Evolutionary conservation across 2,329 filamentous ascomycete genomes (phyloP).

Genomic region (Penicillium griseofulvum): DNA sequence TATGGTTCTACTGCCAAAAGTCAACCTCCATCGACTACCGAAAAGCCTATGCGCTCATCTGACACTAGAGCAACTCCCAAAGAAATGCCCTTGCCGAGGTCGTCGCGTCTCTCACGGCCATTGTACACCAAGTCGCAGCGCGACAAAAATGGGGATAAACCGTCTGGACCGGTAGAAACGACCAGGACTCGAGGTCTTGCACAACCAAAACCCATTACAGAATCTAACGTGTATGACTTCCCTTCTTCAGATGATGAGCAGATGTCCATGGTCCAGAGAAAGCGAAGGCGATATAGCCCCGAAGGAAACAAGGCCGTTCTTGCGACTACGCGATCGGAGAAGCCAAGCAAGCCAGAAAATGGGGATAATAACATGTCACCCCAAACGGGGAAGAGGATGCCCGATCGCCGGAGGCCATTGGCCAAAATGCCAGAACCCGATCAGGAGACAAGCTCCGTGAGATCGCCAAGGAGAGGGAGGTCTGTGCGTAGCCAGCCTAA

Average conservation of each 20-base stretch:
- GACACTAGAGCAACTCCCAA: not conserved
- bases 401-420: not conserved
- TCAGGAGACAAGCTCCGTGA: not conserved
- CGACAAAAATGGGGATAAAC: constrained; percentile 3
- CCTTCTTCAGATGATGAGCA: constrained; percentile 30
- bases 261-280: constrained; percentile 13
- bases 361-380: not conserved
- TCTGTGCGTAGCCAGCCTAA: not conserved
- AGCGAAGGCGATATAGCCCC: constrained; percentile 18
- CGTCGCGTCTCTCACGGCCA: not conserved
- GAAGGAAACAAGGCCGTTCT: not conserved
- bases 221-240: constrained; percentile 25
- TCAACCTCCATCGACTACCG: constrained; percentile 5
- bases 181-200: not conserved
- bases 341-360: not conserved
- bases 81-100: not conserved
- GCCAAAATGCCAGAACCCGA: not conserved
- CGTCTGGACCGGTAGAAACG: not conserved
- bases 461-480: not conserved
- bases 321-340: not conserved
- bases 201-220: not conserved
- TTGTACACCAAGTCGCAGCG: not conserved
- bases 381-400: not conserved
- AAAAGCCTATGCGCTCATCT: not conserved
- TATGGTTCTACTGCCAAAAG: constrained; percentile 35